Evolutionary conservation across 202 grass and related monocot genomes (phyloP), one percentile per base, ranked within the genome.

Genomic region (Setaria viridis): DNA sequence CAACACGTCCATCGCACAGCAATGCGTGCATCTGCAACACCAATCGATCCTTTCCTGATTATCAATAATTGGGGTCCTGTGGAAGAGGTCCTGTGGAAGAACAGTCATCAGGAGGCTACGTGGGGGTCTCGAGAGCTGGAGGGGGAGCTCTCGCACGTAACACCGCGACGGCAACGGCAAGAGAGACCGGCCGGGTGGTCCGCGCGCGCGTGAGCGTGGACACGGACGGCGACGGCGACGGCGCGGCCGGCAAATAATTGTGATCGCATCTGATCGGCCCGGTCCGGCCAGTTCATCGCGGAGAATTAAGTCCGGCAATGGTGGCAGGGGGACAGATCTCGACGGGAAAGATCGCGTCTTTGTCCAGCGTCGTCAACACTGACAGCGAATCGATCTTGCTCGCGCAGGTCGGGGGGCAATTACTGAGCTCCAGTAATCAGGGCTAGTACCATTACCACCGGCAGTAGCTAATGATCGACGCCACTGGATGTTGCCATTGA

Each of bases 201-300:
- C 48, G 11, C 43, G 45, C 9, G 45, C 48, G 2, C 12, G 48
- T 30, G 33, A 17, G 64, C 34, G 15, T 25, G 65, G 16, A 20
- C 43, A 6, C 21, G 45, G 70, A 60, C 29, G 9, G 4, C 2
- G 62, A 59, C 25, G 19, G 54, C 45, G 15, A 16, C 29, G 35
- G 35, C 47, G 25, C 32, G 67, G 76, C 6, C 32, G 87, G 51
- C 82, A 32, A 86, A 82, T 71, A 86, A 65, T 77, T n/a, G 72
- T 34, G 20, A 59, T 14, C 12, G 17, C 47, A 19, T 25, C 10
- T 43, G 7, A 54, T 80, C 54, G 34, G 21, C 47, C 1, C 46
- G 1, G 45, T 0, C 69, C 43, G 16, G 29, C 55, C 55, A 64
- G 19, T 14, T 46, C 65, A 25, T 67, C 56, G 32, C n/a, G 51